phyloP scores from a whole-genome alignment of 192 early-diverging fungal species.

The Coemansia aciculifera region DNA sequence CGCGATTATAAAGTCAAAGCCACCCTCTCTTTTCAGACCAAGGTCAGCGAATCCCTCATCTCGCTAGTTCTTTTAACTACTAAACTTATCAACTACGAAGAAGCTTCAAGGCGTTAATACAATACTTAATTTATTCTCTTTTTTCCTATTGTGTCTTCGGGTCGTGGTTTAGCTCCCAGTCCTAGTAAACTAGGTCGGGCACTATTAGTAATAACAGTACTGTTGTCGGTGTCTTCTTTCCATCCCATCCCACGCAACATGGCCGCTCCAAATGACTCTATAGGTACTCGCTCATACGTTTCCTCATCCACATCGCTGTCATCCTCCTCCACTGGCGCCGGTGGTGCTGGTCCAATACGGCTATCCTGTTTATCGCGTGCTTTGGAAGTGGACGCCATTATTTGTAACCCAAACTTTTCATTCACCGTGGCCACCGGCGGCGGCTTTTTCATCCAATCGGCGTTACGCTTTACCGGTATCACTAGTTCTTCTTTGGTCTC shows the following conservation, averaged over 20 bases:
- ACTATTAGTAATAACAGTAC: constrained; percentile 23
- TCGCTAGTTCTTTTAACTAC: constrained; percentile 32
- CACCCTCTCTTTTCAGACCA: constrained; percentile 25
- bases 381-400: constrained; percentile 4
- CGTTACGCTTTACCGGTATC: constrained; percentile 29
- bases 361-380: background rate
- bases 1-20: constrained; percentile 36
- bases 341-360: background rate
- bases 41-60: constrained; percentile 41
- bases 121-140: background rate
- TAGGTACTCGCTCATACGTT: constrained; percentile 80
- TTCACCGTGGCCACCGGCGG: background rate
- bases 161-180: constrained; percentile 73
- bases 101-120: background rate
- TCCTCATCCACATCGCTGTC: constrained; percentile 38
- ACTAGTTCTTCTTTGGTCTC: constrained; percentile 22
- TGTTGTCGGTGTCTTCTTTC: constrained; percentile 50
- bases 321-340: background rate
- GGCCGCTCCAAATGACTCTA: constrained; percentile 87
- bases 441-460: constrained; percentile 21
- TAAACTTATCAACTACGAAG: constrained; percentile 32
- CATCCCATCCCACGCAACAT: constrained; percentile 91
- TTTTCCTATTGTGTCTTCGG: constrained; percentile 2
- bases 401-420: background rate
- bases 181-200: constrained; percentile 72